phyloP scores from a whole-genome alignment of 352 stramenopile species.

The Globisporangium iwayamae region DNA sequence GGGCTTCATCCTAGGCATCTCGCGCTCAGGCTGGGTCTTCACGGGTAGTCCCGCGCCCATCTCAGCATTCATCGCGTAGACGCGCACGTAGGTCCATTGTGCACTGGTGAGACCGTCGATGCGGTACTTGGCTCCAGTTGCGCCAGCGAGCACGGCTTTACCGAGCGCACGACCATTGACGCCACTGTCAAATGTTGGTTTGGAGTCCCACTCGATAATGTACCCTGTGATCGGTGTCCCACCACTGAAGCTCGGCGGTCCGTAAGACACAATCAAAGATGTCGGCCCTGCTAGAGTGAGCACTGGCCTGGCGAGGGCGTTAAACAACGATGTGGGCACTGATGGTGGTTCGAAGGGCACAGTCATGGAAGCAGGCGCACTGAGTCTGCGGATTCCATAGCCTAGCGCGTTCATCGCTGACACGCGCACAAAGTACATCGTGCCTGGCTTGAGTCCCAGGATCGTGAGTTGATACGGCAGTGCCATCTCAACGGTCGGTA shows the following conservation, averaged over 20 bases:
- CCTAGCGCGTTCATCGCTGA: slow-evolving; percentile 64
- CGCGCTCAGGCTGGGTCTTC: slow-evolving; percentile 38
- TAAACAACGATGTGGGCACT: slow-evolving; percentile 57
- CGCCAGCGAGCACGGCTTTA: slow-evolving; percentile 25
- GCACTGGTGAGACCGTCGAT: slow-evolving; percentile 49
- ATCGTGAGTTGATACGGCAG: slow-evolving; percentile 57
- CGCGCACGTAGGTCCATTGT: slow-evolving; percentile 56
- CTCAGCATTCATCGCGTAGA: slow-evolving; percentile 68
- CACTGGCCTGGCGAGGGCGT: slow-evolving; percentile 43
- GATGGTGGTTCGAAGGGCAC: slow-evolving; percentile 70
- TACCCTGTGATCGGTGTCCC: slow-evolving; percentile 87
- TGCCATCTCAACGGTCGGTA: slow-evolving; percentile 14
- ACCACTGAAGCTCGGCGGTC: slow-evolving; percentile 79
- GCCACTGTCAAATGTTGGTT: slow-evolving; percentile 71
- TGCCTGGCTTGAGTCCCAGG: slow-evolving; percentile 46
- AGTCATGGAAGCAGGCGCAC: slow-evolving; percentile 43
- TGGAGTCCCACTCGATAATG: slow-evolving; percentile 89
- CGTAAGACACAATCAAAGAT: slow-evolving; percentile 77
- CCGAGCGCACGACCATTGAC: slow-evolving; percentile 48
- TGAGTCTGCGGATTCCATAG: slow-evolving; percentile 53
- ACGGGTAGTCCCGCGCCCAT: slow-evolving; percentile 40
- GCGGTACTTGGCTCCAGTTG: slow-evolving; percentile 29
- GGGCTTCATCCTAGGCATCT: slow-evolving; percentile 71
- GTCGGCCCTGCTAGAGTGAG: slow-evolving; percentile 67
- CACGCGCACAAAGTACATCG: slow-evolving; percentile 68